A percentile compares a stretch with the other conserved stretches of the same genome.
These are phyloP conservation scores for Amanita thiersii DNA, from an alignment of 768 basidiomycete genomes.

Conservation along the genomic window DNA sequence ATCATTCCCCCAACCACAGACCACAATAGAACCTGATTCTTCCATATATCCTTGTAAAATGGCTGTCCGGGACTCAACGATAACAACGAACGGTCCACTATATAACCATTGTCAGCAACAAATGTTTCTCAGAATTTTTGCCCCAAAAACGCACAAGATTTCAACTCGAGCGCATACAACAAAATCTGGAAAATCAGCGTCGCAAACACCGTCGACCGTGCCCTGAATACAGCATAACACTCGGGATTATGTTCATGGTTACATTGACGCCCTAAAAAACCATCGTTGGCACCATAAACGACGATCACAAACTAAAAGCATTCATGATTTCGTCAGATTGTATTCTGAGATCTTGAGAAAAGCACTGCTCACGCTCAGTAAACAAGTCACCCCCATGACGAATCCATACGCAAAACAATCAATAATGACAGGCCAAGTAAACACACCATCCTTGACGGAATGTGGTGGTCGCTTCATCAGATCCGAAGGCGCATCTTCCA, in stretches of 20 bases:
- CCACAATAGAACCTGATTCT: background rate
- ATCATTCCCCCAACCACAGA: background rate
- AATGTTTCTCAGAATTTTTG: too few relatives aligned
- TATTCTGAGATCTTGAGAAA: too few relatives aligned
- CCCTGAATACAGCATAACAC: background rate
- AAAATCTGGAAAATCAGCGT: background rate
- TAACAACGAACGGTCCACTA: background rate
- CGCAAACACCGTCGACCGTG: background rate
- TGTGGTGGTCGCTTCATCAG: conserved; percentile 42
- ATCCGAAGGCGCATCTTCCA: conserved; percentile 40
- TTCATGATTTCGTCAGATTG: background rate
- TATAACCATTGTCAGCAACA: too few relatives aligned
- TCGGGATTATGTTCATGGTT: background rate
- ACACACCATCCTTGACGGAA: conserved; percentile 26
- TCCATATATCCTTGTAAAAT: background rate
- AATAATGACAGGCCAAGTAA: conserved; percentile 28
- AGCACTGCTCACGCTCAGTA: too few relatives aligned
- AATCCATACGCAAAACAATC: conserved; percentile 29
- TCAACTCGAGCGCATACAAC: background rate
- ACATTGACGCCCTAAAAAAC: background rate
- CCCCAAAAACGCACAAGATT: too few relatives aligned
- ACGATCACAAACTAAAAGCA: conserved; percentile 29
- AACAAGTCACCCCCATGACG: background rate
- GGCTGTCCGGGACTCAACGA: background rate
- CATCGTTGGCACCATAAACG: conserved; percentile 16